Evolutionary conservation across 1,284 basidiomycete species (phyloP), one percentile per base, ranked within the genome.

Genomic region (Leucoagaricus sp.): DNA sequence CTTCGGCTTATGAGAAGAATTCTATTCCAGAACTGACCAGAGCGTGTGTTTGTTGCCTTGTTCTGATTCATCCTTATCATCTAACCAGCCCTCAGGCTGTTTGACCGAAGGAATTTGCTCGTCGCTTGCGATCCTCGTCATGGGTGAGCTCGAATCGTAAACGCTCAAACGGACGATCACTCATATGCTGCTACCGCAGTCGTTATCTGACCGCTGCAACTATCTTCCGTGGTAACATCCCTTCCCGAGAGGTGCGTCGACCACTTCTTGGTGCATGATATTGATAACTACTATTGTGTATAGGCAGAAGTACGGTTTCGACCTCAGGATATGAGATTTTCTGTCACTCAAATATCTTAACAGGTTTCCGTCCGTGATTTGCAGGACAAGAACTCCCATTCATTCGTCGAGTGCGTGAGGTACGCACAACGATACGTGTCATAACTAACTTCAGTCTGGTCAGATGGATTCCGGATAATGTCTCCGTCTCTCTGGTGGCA

Each of bases 121-220:
- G 93, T 94, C 7, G 94, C 92, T n/a, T 90, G 87, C 61, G 89
- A 95, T 71, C 90, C 93, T 28, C 80, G 84, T 46, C 83, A 83
- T 66, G 90, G 89, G 87, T 89, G 68, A 57, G 82, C 74, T 48
- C 31, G 33, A 36, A 13, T 34, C 31, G 19, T 13, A 34, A 1
- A 15, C 15, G 25, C n/a, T 38, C 12, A 26, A 46, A 21, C 49
- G 50, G 21, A 28, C 34, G 53, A 36, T 44, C 13, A n/a, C n/a
- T n/a, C 28, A 60, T 55, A 49, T 23, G 29, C 19, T 40, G 13
- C 23, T 19, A 44, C 53, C 51, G 31, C 40, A 88, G 89, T 31
- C 88, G 89, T 47, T 96, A 94, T 72, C 75, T 96, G 50, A 95
- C 94, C 1, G 91, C 91, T 3, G 91, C 93, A 1, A 88, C 87